A percentile compares a stretch with the other conserved stretches of the same genome.
These are phyloP conservation scores for Lodderomyces margitis DNA, from an alignment of 1,139 yeast species.

Conservation along the genomic window DNA sequence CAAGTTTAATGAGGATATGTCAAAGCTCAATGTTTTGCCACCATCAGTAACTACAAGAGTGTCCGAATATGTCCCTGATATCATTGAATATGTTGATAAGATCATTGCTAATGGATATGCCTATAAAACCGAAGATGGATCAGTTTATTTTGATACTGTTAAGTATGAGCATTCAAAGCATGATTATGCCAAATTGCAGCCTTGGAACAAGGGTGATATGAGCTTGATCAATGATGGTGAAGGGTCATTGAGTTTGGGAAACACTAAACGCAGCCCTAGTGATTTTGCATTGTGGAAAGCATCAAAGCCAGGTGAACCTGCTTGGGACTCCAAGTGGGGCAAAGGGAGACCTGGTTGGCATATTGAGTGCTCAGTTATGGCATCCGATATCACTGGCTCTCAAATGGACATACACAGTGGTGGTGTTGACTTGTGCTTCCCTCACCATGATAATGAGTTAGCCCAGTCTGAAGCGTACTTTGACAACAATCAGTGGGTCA, in stretches of 20 bases:
- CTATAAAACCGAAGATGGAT: slow-evolving; percentile 78
- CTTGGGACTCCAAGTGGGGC: slow-evolving; percentile 97
- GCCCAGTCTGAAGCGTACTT: slow-evolving; percentile 96
- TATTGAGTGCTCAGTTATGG: slow-evolving; percentile 99
- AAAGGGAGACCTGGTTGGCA: slow-evolving; percentile 99
- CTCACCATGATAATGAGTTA: slow-evolving; percentile 98
- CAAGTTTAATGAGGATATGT: slow-evolving; percentile 84
- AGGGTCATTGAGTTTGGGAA: slow-evolving; percentile 70
- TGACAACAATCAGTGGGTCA: slow-evolving; percentile 91
- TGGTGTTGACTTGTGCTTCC: slow-evolving; percentile 95
- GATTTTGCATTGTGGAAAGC: slow-evolving; percentile 98
- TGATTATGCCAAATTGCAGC: slow-evolving; percentile 92
- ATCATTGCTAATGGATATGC: slow-evolving; percentile 82
- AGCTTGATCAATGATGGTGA: slow-evolving; percentile 93
- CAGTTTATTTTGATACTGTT: slow-evolving; percentile 91
- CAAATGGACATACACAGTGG: slow-evolving; percentile 95
- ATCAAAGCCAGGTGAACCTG: slow-evolving; percentile 96
- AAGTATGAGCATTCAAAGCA: slow-evolving; percentile 77
- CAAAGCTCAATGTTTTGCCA: slow-evolving; percentile 74
- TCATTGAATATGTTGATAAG: slow-evolving; percentile 70
- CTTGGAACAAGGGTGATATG: slow-evolving; percentile 93
- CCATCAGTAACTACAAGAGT: slow-evolving; percentile 90
- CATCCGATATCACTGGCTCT: slow-evolving; percentile 80
- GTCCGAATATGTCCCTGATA: slow-evolving; percentile 95
- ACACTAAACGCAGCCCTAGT: slow-evolving; percentile 65